phyloP scores from a whole-genome alignment of 345 rosid genomes.

The Heritiera fomes region DNA sequence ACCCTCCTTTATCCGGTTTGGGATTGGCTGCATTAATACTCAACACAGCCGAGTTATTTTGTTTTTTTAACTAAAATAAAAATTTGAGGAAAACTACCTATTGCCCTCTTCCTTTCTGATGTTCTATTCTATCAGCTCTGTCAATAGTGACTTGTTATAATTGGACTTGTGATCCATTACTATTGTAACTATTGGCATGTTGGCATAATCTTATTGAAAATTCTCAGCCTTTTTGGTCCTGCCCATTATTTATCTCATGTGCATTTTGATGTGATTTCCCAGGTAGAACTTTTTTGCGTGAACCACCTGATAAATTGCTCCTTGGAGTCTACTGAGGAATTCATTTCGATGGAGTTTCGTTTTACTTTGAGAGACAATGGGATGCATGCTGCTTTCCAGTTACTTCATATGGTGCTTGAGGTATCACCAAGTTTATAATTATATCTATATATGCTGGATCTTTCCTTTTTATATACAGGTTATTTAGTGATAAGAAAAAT shows the following conservation, averaged over 20 bases:
- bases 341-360: slow-evolving; percentile 98
- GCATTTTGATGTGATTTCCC: slow-evolving; percentile 24
- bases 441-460: neutral
- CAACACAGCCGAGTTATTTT: too few relatives aligned
- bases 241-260: slow-evolving; percentile 8
- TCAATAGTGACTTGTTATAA: neutral
- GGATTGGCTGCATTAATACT: too few relatives aligned
- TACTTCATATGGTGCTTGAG: slow-evolving; percentile 99
- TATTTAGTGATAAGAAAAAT: neutral
- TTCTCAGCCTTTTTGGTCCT: neutral
- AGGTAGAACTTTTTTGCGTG: slow-evolving; percentile 99
- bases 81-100: slow-evolving; percentile 12
- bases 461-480: slow-evolving; percentile 11
- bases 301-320: slow-evolving; percentile 98
- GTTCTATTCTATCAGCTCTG: neutral
- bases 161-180: neutral
- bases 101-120: slow-evolving; percentile 5
- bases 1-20: too few relatives aligned
- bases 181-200: neutral
- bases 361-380: slow-evolving; percentile 97
- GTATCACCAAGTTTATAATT: slow-evolving; percentile 38
- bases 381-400: slow-evolving; percentile 96
- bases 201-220: neutral
- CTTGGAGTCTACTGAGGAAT: slow-evolving; percentile 97
- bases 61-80: neutral